Evolutionary conservation across 78 protist species (phyloP), one percentile per base, ranked within the genome.

Genomic region (Guillardia theta): DNA sequence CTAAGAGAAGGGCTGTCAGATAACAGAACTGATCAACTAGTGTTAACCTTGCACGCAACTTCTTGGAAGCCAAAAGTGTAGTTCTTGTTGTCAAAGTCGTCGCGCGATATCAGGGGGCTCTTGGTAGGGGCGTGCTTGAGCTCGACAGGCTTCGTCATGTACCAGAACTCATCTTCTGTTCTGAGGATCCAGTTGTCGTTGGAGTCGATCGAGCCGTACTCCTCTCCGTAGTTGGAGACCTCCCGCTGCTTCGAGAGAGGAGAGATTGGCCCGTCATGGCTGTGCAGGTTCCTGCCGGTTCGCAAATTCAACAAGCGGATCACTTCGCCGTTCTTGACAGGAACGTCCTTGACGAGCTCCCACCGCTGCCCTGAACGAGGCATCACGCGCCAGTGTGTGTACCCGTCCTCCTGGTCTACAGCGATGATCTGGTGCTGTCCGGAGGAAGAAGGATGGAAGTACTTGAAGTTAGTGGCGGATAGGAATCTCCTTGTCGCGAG

Each of bases 281-380:
- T 77, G 88, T 77, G 88, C 18, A 77, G 88, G 45, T 4, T 5
- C 22, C 88, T 6, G 3, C 18, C 48, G 18, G 88, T 37, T 41
- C 88, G 88, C 88, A 77, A 41, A 46, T 77, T 77, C 39, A 4
- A 19, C 45, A 77, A 43, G 24, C 90, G 47, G 90, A 78, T 78
- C 21, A 43, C 48, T 10, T 78, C 90, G 12, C 90, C 90, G 90
- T 43, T 0, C 33, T 37, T 43, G 44, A 78, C 48, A 78, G 90
- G 90, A 10, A 78, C 9, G 90, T 78, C 90, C 90, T 78, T 78
- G 48, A 78, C 90, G 6, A 43, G 4, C 48, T 78, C 90, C 90
- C 90, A 78, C 53, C 90, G 90, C 18, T 43, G 90, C 48, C 45
- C 90, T 43, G 50, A 30, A 46, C 48, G 1, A 30, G 90, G 90